These are phyloP conservation scores for Mangifera indica DNA, from an alignment of 345 rosid species.

Conservation along the genomic window DNA sequence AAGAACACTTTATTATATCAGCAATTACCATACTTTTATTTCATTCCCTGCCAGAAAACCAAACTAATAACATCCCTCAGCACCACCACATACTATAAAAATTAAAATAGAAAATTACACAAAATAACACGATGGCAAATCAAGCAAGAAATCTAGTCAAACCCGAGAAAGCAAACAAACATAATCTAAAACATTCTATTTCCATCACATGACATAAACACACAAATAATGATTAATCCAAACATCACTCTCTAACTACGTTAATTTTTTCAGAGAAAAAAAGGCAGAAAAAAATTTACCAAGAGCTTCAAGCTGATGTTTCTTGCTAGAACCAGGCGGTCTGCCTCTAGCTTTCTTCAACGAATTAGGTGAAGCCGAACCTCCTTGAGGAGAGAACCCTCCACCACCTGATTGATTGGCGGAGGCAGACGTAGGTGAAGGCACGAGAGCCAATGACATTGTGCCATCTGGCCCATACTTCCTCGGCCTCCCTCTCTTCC, in stretches of 20 bases:
- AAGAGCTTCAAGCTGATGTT: constrained; percentile 47
- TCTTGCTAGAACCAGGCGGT: constrained; percentile 84
- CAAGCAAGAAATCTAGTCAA: not conserved
- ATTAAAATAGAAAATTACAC: not conserved
- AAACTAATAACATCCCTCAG: constrained; percentile 6
- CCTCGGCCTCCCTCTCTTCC: constrained; percentile 71
- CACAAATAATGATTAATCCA: not conserved
- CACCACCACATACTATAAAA: not conserved
- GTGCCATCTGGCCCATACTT: constrained; percentile 65
- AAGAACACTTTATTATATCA: constrained; percentile 1
- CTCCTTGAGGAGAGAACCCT: constrained; percentile 38
- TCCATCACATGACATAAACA: constrained; percentile 20
- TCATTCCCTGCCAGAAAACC: constrained; percentile 16
- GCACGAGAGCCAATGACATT: constrained; percentile 38
- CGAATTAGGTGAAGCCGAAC: constrained; percentile 40
- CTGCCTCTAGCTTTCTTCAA: constrained; percentile 73
- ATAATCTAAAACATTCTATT: constrained; percentile 17
- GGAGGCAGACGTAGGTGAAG: constrained; percentile 27
- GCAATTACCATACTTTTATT: constrained; percentile 1
- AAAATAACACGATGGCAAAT: not conserved
- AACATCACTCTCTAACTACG: too few relatives aligned
- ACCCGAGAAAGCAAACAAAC: not conserved
- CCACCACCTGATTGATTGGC: constrained; percentile 23
- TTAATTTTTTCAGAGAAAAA: too few relatives aligned
- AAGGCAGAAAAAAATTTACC: constrained; percentile 41